phyloP scores from a whole-genome alignment of 2,329 filamentous ascomycete species.

The Fonsecaea multimorphosa region DNA sequence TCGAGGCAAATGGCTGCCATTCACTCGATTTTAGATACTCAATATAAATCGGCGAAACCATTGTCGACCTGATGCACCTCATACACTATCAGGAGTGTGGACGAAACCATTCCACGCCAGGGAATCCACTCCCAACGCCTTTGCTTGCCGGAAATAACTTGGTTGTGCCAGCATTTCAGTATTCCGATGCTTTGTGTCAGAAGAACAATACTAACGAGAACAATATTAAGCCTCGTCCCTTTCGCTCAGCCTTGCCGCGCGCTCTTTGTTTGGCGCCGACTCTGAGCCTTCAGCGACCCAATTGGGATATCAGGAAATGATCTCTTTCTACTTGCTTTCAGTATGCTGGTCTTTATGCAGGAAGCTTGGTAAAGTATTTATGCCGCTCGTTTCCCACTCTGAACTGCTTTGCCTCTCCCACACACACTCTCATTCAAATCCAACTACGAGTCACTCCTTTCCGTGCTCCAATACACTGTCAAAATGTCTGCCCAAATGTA shows the following conservation, averaged over 20 bases:
- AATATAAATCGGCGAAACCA: not conserved
- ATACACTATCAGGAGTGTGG: not conserved
- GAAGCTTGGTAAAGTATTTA: not conserved
- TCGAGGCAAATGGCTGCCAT: slow-evolving; percentile 77
- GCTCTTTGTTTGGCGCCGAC: slow-evolving; percentile 8
- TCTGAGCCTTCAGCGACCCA: not conserved
- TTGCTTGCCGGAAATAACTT: not conserved
- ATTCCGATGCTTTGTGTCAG: slow-evolving; percentile 18
- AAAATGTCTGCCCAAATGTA: slow-evolving; percentile 15
- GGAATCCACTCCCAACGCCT: not conserved
- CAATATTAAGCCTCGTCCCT: slow-evolving; percentile 37
- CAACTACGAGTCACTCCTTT: slow-evolving; percentile 22
- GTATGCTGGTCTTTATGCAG: not conserved
- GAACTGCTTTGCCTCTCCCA: not conserved
- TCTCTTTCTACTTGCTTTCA: slow-evolving; percentile 11
- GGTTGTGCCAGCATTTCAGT: not conserved
- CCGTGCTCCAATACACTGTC: not conserved
- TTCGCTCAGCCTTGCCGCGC: slow-evolving; percentile 25
- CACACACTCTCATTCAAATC: slow-evolving; percentile 14
- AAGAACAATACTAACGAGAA: slow-evolving; percentile 38
- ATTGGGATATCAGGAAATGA: not conserved
- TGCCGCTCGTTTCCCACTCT: not conserved
- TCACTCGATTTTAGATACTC: slow-evolving; percentile 49
- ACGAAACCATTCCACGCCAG: not conserved
- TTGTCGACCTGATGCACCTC: not conserved